A percentile compares a stretch with the other conserved stretches of the same genome.
Conservation (phyloP, 352 stramenopile genomes). For the Phytophthora colocasiae region DNA sequence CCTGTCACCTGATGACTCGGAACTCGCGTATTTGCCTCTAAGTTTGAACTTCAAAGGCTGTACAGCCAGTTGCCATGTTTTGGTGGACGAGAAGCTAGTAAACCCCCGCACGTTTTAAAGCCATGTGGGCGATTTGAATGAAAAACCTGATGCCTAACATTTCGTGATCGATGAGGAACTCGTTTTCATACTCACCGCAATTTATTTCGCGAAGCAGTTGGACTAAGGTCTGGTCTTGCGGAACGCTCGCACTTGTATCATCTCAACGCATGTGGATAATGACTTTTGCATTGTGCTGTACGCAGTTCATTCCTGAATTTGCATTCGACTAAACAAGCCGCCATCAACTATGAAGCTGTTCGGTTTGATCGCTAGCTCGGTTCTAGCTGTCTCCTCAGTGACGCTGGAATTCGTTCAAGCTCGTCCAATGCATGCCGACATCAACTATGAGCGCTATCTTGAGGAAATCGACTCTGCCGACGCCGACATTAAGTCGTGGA, state of each 20-base stretch:
- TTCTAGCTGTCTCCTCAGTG: neutral
- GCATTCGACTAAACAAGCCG: constrained; percentile 9
- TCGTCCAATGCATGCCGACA: constrained; percentile 38
- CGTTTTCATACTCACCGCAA: no score
- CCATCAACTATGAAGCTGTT: constrained; percentile 20
- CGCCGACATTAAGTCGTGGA: constrained; percentile 30
- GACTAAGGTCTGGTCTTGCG: neutral
- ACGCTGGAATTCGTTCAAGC: constrained; percentile 11
- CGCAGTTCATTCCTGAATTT: constrained; percentile 33
- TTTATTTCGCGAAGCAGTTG: constrained; percentile 30
- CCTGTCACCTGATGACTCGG: constrained; percentile 22
- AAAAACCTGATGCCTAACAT: neutral
- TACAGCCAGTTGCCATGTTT: neutral
- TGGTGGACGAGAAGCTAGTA: neutral
- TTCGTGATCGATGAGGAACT: neutral
- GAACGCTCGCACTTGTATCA: no score
- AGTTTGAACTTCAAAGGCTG: no score
- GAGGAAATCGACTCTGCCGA: constrained; percentile 27
- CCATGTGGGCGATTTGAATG: constrained; percentile 17
- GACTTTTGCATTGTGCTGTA: no score
- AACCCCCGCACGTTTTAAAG: constrained; percentile 2
- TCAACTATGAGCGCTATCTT: constrained; percentile 52
- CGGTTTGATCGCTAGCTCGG: constrained; percentile 15
- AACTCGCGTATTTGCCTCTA: constrained; percentile 2
- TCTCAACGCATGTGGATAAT: no score